Percentiles rank a stretch among this genome's conserved stretches.
These are phyloP conservation scores for Eustoma russellianum DNA, from an alignment of 257 asterid species.

Conservation along the genomic window DNA sequence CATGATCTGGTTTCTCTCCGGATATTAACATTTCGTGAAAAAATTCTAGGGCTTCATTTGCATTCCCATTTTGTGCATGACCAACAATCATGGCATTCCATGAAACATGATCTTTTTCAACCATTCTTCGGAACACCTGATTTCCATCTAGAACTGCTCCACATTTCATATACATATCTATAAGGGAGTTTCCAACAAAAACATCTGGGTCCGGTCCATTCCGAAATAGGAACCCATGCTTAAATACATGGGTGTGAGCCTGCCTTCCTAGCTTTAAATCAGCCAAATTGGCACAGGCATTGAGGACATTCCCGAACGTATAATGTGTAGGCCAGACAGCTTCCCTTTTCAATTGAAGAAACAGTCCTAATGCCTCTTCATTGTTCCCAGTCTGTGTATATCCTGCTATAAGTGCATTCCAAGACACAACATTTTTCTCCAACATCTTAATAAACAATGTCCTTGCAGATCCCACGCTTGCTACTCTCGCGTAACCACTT, in stretches of 20 bases:
- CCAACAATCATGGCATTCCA: conserved; percentile 21
- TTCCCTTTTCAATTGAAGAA: conserved; percentile 14
- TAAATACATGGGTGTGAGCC: conserved; percentile 9
- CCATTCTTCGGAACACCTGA: conserved; percentile 13
- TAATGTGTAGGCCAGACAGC: conserved; percentile 16
- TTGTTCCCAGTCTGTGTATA: conserved; percentile 18
- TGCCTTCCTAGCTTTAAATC: conserved; percentile 15
- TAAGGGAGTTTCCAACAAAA: conserved; percentile 21
- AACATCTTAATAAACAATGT: conserved; percentile 8
- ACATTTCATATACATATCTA: conserved; percentile 25
- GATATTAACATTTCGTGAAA: conserved; percentile 13
- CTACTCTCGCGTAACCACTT: conserved; percentile 6
- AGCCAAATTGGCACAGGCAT: conserved; percentile 19
- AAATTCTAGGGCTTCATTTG: conserved; percentile 15
- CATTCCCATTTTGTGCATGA: conserved; percentile 21
- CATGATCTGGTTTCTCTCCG: conserved; percentile 15
- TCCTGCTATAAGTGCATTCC: conserved; percentile 25
- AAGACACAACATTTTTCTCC: conserved; percentile 16
- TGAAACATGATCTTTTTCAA: conserved; percentile 14
- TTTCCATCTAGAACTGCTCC: conserved; percentile 15
- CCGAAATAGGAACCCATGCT: conserved; percentile 9
- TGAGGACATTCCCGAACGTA: conserved; percentile 19
- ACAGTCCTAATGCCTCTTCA: conserved; percentile 16
- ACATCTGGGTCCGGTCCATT: conserved; percentile 13
- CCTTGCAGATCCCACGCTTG: conserved; percentile 11